Percentiles rank a stretch among this genome's conserved stretches.
Conservation (phyloP, 257 asterid species). For the Galeopsis tetrahit region DNA sequence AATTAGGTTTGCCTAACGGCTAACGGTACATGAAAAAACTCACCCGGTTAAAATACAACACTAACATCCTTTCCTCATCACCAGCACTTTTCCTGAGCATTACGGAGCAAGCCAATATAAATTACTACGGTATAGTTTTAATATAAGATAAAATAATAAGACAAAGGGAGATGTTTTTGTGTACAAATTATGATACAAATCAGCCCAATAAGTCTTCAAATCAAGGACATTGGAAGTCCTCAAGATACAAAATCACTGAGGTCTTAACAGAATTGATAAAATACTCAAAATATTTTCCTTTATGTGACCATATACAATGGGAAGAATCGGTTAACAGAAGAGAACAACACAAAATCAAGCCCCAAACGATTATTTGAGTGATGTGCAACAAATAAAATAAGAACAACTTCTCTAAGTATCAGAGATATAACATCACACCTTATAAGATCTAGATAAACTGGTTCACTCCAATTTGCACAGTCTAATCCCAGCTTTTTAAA, state of each 20-base stretch:
- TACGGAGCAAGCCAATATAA: conserved; percentile 26
- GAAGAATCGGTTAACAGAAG: not conserved
- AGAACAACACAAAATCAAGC: not conserved
- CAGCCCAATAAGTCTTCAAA: not conserved
- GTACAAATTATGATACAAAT: not conserved
- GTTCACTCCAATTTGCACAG: conserved; percentile 98
- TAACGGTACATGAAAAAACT: conserved; percentile 36
- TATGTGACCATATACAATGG: not conserved
- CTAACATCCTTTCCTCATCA: conserved; percentile 92
- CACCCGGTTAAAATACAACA: conserved; percentile 84
- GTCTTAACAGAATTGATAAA: not conserved
- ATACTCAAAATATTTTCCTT: not conserved
- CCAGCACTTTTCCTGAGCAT: conserved; percentile 79
- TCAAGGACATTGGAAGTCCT: not conserved
- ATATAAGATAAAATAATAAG: no score
- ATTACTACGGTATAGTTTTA: not conserved
- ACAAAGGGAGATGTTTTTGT: not conserved
- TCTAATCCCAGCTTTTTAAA: conserved; percentile 93
- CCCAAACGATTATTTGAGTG: not conserved
- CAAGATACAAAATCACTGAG: not conserved
- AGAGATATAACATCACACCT: conserved; percentile 51
- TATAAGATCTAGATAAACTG: conserved; percentile 84
- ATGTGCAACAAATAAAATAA: not conserved
- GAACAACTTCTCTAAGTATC: conserved; percentile 3
- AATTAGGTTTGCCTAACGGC: not conserved